Evolutionary conservation across 2,329 filamentous ascomycete species (phyloP).

Genomic region (Xylaria sp.): DNA sequence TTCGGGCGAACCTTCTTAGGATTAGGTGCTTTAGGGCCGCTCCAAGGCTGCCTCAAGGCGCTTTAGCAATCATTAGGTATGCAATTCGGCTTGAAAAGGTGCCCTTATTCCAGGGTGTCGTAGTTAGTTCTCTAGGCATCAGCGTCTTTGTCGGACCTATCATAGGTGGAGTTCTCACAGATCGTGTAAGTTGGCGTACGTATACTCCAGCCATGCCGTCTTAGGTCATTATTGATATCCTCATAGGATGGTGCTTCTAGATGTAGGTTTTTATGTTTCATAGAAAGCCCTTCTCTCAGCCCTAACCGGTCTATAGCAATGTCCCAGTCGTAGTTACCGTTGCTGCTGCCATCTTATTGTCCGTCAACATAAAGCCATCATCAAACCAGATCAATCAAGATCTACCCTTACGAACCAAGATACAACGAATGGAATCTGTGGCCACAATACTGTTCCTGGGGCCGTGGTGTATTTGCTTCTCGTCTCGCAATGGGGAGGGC

Average conservation of each 20-base stretch:
- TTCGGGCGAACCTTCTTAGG: conserved; percentile 37
- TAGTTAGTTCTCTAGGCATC: conserved; percentile 50
- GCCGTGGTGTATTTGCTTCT: conserved; percentile 49
- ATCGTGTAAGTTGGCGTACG: conserved; percentile 28
- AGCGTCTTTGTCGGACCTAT: conserved; percentile 37
- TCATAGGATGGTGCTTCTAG: conserved; percentile 19
- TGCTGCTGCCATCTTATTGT: conserved; percentile 2
- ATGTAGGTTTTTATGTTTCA: too few relatives aligned
- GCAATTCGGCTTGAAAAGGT: conserved; percentile 48
- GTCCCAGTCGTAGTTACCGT: conserved; percentile 14
- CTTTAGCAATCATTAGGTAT: conserved; percentile 40
- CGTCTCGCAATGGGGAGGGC: conserved; percentile 50
- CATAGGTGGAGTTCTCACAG: conserved; percentile 13
- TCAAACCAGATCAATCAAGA: neutral
- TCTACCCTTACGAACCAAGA: conserved; percentile 5
- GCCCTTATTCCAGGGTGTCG: conserved; percentile 48
- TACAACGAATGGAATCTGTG: conserved; percentile 25
- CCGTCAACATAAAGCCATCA: neutral
- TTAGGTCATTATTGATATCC: neutral
- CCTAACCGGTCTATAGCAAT: conserved; percentile 16
- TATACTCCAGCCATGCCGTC: neutral
- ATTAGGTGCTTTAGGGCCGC: conserved; percentile 35
- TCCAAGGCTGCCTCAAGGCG: conserved; percentile 37
- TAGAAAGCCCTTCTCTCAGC: neutral
- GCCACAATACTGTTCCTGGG: conserved; percentile 26